phyloP scores from a whole-genome alignment of 371 early-diverging fungal genomes.

The Actinomortierella ambigua region DNA sequence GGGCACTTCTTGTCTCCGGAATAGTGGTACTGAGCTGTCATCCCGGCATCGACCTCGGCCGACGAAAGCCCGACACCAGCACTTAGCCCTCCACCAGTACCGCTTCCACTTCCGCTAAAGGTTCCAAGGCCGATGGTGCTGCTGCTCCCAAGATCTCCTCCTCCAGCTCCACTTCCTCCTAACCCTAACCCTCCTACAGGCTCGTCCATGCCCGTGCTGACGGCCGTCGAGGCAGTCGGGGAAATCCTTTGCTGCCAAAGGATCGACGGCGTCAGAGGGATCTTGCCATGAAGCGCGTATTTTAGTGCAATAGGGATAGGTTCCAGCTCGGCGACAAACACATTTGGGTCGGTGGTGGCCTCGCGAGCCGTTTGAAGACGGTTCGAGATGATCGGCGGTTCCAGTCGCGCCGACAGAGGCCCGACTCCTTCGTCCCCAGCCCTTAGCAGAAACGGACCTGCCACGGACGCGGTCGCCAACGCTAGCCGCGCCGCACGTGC shows the following conservation, averaged over 20 bases:
- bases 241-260: too few relatives aligned
- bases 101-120: too few relatives aligned
- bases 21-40: background rate
- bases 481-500: conserved; percentile 3
- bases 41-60: background rate
- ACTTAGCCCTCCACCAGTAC: too few relatives aligned
- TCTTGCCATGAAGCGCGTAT: too few relatives aligned
- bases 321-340: conserved; percentile 18
- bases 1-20: background rate
- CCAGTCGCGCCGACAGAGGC: background rate
- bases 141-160: too few relatives aligned
- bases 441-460: too few relatives aligned
- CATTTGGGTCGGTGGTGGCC: conserved; percentile 17
- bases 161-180: background rate
- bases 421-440: background rate
- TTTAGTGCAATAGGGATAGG: conserved; percentile 11
- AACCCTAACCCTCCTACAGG: background rate
- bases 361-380: conserved; percentile 17
- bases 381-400: conserved; percentile 9
- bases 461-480: background rate
- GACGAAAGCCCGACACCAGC: too few relatives aligned
- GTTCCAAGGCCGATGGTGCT: too few relatives aligned
- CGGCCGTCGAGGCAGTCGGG: too few relatives aligned
- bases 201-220: too few relatives aligned
- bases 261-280: too few relatives aligned